Percentiles rank a stretch among this genome's conserved stretches.
These are phyloP conservation scores for Ascochyta viciae-villosae DNA, from an alignment of 2,329 filamentous ascomycete genomes.

Conservation along the genomic window DNA sequence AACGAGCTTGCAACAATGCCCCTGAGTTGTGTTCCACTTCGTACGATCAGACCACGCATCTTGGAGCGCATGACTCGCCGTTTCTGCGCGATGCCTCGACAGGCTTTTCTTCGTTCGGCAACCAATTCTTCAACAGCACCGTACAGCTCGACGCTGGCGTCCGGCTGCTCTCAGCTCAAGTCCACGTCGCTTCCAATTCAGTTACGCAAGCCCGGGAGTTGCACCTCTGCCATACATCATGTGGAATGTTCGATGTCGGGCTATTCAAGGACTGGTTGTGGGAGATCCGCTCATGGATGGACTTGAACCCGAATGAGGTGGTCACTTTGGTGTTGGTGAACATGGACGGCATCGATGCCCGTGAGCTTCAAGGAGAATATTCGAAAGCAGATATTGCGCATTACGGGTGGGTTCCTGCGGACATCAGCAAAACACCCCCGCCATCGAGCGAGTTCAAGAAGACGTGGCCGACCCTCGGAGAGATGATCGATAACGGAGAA, in stretches of 20 bases:
- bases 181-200: constrained; percentile 64
- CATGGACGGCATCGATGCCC: constrained; percentile 62
- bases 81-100: constrained; percentile 71
- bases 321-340: constrained; percentile 77
- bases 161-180: constrained; percentile 72
- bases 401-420: constrained; percentile 47
- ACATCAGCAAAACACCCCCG: constrained; percentile 59
- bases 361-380: constrained; percentile 59
- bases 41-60: constrained; percentile 76
- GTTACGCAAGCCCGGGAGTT: constrained; percentile 51
- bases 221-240: constrained; percentile 72
- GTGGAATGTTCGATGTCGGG: constrained; percentile 71
- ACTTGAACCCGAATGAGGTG: constrained; percentile 71
- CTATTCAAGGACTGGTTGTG: constrained; percentile 67
- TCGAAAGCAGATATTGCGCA: constrained; percentile 59
- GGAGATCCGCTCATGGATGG: constrained; percentile 70
- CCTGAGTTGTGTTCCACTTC: constrained; percentile 71
- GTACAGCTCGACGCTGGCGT: constrained; percentile 74
- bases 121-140: constrained; percentile 76
- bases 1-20: constrained; percentile 76
- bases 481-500: constrained; percentile 67
- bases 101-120: constrained; percentile 66
- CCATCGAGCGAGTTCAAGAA: constrained; percentile 54
- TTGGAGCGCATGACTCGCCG: constrained; percentile 75
- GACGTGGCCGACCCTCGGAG: constrained; percentile 73